Base-by-base conservation (phyloP, 192 early-diverging fungal genomes). In the Entomortierella beljakovae region DNA sequence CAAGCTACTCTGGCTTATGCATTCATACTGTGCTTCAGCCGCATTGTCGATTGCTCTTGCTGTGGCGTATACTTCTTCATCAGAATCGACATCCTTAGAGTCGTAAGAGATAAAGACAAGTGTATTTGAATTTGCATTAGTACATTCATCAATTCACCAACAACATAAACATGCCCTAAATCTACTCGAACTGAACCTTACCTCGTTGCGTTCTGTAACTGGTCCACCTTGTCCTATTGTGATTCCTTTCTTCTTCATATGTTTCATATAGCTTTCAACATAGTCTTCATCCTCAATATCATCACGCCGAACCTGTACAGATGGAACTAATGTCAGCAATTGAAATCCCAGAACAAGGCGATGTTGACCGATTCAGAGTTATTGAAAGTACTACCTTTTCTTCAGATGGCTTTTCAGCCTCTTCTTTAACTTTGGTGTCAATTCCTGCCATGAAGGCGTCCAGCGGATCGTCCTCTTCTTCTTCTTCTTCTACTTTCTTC, bases 401-500 rank as follows among this genome's bases (percentile, higher is more conserved):
- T 63, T 86, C 69, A 56, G 86, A 71, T 33, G 85, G 80, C 52
- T 87, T 85, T 28, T 68, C 65, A 28, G 71, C 83, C 38, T 84
- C 74, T 51, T 82, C 53, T 23, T 83, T 72, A 9, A 84, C 88
- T 52, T 88, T 82, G 15, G 81, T 80, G 62, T 83, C 84, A 60
- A 94, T 91, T 46, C 82, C 87, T 0, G 91, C 86, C 94, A 95
- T 95, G 79, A 94, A 95, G 20, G 93, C 92, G 61, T 95, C 94
- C 43, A 95, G 74, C 18, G 91, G 91, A 83, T 95, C 94, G 26
- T 88, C 87, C 11, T 90, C 88, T 6, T 89, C 87, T 6, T 84
- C 81, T 0, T 82, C 81, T 7, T 71, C 82, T 31, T 73, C 84
- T 20, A 68, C 42, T 35, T 64, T 49, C 1, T 59, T 64, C 60